Conservation (phyloP, 2,329 filamentous ascomycete genomes). For the Arthrobotrys entomopaga region DNA sequence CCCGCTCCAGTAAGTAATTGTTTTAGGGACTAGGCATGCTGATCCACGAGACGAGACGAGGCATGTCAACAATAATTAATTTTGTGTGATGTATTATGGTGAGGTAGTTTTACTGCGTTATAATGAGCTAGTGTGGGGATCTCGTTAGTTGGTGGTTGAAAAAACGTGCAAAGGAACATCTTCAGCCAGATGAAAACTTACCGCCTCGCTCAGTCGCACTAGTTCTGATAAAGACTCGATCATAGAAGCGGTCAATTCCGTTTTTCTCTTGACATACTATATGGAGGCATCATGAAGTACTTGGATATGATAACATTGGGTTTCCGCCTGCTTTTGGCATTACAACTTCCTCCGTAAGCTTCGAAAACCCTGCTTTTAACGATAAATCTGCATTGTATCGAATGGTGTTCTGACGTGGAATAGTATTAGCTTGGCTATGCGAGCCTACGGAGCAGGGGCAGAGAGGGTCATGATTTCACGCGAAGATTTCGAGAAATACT, state of each 20-base stretch:
- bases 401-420: background rate
- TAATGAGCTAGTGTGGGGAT: background rate
- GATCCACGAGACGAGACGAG: too few species aligned
- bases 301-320: background rate
- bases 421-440: slow-evolving; percentile 15
- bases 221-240: too few species aligned
- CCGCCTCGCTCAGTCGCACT: too few species aligned
- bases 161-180: background rate
- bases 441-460: slow-evolving; percentile 23
- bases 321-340: background rate
- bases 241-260: too few species aligned
- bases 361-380: background rate
- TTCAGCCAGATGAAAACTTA: background rate
- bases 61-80: background rate
- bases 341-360: background rate
- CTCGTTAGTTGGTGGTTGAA: background rate
- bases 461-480: slow-evolving; percentile 6
- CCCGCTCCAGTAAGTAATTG: too few species aligned
- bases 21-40: too few species aligned
- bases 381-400: background rate
- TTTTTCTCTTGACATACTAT: background rate
- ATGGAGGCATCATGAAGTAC: background rate
- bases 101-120: slow-evolving; percentile 3
- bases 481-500: slow-evolving; percentile 5
- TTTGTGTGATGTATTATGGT: background rate